These are phyloP conservation scores for Vitis labrusca DNA, from an alignment of 164 flowering plant genomes.

Conservation along the genomic window DNA sequence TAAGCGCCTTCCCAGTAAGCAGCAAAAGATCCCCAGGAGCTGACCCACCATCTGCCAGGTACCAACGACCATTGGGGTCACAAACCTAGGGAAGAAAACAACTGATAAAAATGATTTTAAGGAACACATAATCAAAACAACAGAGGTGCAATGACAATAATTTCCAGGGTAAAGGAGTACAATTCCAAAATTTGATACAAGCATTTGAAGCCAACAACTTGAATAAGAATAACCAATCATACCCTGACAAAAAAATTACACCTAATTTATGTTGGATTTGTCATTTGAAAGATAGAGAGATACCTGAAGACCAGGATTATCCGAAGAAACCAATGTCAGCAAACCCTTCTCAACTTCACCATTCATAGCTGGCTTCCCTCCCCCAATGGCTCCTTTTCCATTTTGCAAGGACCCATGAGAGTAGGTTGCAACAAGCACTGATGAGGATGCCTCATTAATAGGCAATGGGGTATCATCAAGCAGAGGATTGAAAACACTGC, in stretches of 20 bases:
- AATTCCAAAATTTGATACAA: neutral
- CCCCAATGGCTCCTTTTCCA: constrained; percentile 67
- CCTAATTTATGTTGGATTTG: neutral
- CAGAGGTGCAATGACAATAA: neutral
- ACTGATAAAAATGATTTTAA: constrained; percentile 25
- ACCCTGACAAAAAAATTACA: neutral
- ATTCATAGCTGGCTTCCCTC: constrained; percentile 54
- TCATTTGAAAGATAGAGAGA: neutral
- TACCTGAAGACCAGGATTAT: constrained; percentile 86
- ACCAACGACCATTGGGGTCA: constrained; percentile 96
- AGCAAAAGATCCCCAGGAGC: constrained; percentile 78
- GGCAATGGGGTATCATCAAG: constrained; percentile 92
- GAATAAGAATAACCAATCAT: neutral
- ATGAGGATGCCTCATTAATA: constrained; percentile 77
- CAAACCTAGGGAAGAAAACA: constrained; percentile 61
- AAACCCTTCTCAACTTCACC: constrained; percentile 86
- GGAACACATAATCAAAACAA: constrained; percentile 14
- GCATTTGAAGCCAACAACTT: neutral
- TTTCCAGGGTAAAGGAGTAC: constrained; percentile 2
- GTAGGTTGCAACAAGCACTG: constrained; percentile 76
- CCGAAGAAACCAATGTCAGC: constrained; percentile 78
- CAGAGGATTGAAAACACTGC: constrained; percentile 81
- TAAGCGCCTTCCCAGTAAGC: constrained; percentile 86
- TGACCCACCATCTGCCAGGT: constrained; percentile 73
- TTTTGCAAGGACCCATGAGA: constrained; percentile 49